Evolutionary conservation across 306 rosid species (phyloP), one percentile per base, ranked within the genome.

Genomic region (Lablab purpureus): DNA sequence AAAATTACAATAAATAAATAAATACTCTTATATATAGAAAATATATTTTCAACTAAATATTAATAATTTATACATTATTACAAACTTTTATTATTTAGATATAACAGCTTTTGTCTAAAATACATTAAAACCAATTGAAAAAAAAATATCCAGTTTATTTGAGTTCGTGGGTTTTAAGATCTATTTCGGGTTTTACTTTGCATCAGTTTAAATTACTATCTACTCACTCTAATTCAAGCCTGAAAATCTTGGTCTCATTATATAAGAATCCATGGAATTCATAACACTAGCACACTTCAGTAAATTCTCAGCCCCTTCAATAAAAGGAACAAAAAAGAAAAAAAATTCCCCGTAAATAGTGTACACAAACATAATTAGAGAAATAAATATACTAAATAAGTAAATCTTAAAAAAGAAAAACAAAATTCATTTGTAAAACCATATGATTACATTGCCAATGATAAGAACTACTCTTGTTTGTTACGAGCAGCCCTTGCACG

Each of bases 401-500:
- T 67, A 49, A 7, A 34, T 28, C 14, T 11, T 7, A 22, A 52
- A 58, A 54, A 36, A 14, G 19, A 75, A 54, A 65, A 40, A 22
- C 4, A 58, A 71, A 45, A 63, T 17, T 50, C 77, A 37, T 64
- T 40, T 19, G 74, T 47, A 70, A 1, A 76, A 51, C 43, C 62
- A 71, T 75, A 37, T 46, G 59, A 85, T 52, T 56, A 30, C 67
- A 69, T 71, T 68, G 62, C 32, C 52, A 73, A 22, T 56, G 46
- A 22, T 30, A 79, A 6, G 21, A 70, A 62, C 84, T 83, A 95
- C 45, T 95, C 99, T 83, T 90, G 81, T 85, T 94, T 94, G 66
- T 71, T 87, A 46, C 87, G 90, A 55, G 94, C 82, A 75, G 87
- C 78, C 67, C 96, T 90, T 25, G 98, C 96, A 28, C 96, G 97